Evolutionary conservation across 2,329 filamentous ascomycete species (phyloP).

Genomic region (Penicillium corylophilum): DNA sequence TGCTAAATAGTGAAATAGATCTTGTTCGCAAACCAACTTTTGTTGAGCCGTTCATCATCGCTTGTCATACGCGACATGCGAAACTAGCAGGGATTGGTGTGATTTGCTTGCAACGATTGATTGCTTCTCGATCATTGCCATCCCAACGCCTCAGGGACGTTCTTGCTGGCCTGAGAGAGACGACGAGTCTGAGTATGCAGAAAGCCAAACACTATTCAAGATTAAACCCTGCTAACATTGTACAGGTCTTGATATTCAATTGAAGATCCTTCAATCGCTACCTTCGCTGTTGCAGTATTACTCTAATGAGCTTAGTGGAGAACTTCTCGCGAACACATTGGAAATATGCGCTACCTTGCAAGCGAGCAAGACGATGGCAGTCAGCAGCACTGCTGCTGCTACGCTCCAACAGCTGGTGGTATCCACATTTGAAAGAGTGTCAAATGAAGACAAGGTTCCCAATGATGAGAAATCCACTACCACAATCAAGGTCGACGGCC

Average conservation of each 20-base stretch:
- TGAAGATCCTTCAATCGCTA: slow-evolving; percentile 91
- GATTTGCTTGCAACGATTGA: slow-evolving; percentile 83
- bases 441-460: slow-evolving; percentile 64
- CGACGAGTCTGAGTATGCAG: slow-evolving; percentile 65
- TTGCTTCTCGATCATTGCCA: slow-evolving; percentile 77
- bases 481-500: slow-evolving; percentile 66
- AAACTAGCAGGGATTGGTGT: slow-evolving; percentile 88
- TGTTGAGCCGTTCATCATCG: slow-evolving; percentile 89
- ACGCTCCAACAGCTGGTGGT: slow-evolving; percentile 92
- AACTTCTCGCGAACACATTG: slow-evolving; percentile 75
- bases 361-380: slow-evolving; percentile 85
- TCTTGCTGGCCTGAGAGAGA: slow-evolving; percentile 82
- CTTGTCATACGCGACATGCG: slow-evolving; percentile 83
- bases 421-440: slow-evolving; percentile 88
- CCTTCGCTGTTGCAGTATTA: slow-evolving; percentile 91
- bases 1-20: slow-evolving; percentile 56
- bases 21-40: slow-evolving; percentile 79
- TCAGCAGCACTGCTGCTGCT: slow-evolving; percentile 94
- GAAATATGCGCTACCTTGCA: slow-evolving; percentile 92
- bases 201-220: background rate
- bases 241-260: slow-evolving; percentile 76
- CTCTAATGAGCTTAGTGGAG: slow-evolving; percentile 73
- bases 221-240: slow-evolving; percentile 20
- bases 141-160: slow-evolving; percentile 79
- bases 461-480: slow-evolving; percentile 59